Evolutionary conservation across 202 grass and related monocot species (phyloP).

Genomic region (Setaria viridis): DNA sequence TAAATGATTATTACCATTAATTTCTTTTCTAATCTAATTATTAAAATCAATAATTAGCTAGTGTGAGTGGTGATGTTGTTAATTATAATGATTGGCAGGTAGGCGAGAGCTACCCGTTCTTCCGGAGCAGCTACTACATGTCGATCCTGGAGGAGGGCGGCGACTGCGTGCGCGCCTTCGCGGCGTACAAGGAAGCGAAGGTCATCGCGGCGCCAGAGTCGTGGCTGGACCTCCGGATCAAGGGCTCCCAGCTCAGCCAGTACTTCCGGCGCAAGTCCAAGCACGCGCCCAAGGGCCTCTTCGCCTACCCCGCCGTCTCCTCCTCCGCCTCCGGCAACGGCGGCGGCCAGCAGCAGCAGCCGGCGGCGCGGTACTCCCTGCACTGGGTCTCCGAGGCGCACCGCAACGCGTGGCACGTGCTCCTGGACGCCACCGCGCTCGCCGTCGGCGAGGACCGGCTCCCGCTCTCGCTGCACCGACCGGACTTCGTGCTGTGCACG

Average conservation of each 20-base stretch:
- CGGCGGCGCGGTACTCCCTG: constrained; percentile 54
- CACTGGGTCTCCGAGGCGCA: constrained; percentile 82
- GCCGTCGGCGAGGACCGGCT: constrained; percentile 57
- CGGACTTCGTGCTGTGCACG: constrained; percentile 67
- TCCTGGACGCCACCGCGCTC: constrained; percentile 65
- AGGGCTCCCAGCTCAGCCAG: constrained; percentile 81
- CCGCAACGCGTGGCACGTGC: constrained; percentile 73
- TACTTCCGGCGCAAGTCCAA: constrained; percentile 82
- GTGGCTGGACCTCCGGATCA: constrained; percentile 76
- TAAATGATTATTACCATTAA: too few relatives aligned
- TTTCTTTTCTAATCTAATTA: too few relatives aligned
- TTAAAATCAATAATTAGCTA: too few relatives aligned
- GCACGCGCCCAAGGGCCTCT: constrained; percentile 71
- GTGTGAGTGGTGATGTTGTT: too few relatives aligned
- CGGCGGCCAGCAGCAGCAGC: background rate
- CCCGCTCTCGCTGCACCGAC: constrained; percentile 69
- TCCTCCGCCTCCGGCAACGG: background rate
- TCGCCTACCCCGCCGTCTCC: constrained; percentile 66
- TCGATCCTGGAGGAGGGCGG: constrained; percentile 50
- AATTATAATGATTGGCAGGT: constrained; percentile 14
- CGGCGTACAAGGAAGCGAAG: constrained; percentile 70
- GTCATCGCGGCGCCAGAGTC: constrained; percentile 67
- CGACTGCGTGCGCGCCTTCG: constrained; percentile 63
- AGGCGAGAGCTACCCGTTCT: constrained; percentile 77
- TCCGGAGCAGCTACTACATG: constrained; percentile 75